Percentiles rank a stretch among this genome's conserved stretches.
Conservation (phyloP, 176 grass and related monocot species). For the Rhynchospora pubera region DNA sequence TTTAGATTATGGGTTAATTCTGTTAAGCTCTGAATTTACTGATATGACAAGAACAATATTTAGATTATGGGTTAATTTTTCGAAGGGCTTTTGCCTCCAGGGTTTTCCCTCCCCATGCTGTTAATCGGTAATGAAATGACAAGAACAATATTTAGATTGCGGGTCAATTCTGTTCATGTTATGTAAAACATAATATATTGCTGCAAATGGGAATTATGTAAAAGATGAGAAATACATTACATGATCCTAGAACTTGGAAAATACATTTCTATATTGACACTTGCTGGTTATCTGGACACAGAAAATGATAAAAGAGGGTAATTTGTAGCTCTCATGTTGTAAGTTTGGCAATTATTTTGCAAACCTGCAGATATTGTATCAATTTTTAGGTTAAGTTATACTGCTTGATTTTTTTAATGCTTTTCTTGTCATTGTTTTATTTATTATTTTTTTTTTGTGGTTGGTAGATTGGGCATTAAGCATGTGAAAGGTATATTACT, state of each 20-base stretch:
- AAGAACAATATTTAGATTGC: neutral
- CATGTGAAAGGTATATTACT: conserved; percentile 97
- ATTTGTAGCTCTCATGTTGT: neutral
- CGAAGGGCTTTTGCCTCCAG: conserved; percentile 97
- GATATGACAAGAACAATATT: no score
- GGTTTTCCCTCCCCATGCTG: conserved; percentile 82
- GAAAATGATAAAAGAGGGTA: neutral
- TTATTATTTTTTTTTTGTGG: neutral
- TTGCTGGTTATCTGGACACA: neutral
- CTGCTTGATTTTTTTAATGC: conserved; percentile 5
- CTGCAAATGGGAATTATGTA: neutral
- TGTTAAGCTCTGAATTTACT: conserved; percentile 79
- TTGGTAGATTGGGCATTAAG: conserved; percentile 74
- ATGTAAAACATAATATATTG: neutral
- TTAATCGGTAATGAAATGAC: conserved; percentile 48
- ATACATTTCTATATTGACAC: neutral
- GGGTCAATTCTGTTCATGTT: neutral
- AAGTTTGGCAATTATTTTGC: neutral
- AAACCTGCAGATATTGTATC: neutral
- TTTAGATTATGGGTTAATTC: neutral
- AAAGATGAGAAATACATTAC: neutral
- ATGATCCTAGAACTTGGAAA: neutral
- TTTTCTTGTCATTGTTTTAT: neutral
- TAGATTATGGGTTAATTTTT: no score
- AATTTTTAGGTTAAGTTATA: neutral